Conservation (phyloP, 306 rosid species). For the Quercus glauca region DNA sequence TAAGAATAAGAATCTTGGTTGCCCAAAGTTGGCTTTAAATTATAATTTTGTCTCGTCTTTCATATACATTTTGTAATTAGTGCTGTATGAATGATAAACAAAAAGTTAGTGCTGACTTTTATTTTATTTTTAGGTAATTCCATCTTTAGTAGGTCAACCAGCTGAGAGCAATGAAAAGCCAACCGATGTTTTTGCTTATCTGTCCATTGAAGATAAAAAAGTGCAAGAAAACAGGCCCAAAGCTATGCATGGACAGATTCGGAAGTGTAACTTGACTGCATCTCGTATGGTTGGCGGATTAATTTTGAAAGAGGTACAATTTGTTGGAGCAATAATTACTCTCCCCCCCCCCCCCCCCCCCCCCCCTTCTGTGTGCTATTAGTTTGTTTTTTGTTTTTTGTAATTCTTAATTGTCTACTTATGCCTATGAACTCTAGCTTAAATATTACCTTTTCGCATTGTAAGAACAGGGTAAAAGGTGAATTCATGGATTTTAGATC, state of each 20-base stretch:
- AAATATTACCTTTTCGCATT: too few relatives aligned
- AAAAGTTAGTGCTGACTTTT: background rate
- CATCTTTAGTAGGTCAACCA: conserved; percentile 38
- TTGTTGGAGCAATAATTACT: background rate
- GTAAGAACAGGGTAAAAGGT: too few relatives aligned
- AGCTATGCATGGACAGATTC: conserved; percentile 52
- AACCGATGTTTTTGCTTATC: conserved; percentile 47
- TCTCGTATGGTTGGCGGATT: conserved; percentile 36
- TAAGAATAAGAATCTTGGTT: background rate
- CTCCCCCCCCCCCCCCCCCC: too few relatives aligned
- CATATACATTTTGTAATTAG: background rate
- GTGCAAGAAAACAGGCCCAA: conserved; percentile 21
- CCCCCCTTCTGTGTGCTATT: background rate
- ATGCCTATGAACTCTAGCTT: too few relatives aligned
- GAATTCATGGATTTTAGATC: too few relatives aligned
- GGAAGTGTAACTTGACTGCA: conserved; percentile 74
- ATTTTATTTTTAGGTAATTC: conserved; percentile 61
- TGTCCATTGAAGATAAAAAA: conserved; percentile 46
- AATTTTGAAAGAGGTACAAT: conserved; percentile 59
- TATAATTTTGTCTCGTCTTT: background rate
- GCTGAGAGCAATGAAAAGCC: conserved; percentile 34
- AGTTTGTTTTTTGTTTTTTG: too few relatives aligned
- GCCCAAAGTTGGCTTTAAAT: background rate
- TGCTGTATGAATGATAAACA: background rate
- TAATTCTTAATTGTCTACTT: background rate